Conservation (phyloP, 495 filamentous ascomycete species). For the Hyaloscypha variabilis region DNA sequence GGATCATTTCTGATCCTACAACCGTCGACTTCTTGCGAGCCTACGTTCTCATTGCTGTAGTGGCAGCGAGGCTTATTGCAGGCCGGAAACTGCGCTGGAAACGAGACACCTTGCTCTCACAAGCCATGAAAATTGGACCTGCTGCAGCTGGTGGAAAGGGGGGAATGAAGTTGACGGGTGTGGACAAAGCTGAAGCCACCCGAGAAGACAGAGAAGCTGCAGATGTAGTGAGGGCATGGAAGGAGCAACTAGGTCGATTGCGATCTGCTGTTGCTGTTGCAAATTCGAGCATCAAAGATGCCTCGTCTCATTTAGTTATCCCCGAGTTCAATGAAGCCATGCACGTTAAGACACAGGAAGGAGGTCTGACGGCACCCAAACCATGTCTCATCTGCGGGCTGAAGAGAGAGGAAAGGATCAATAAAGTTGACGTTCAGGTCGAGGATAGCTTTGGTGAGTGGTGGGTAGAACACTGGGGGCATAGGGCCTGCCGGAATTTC, state of each 20-base stretch:
- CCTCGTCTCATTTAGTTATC: slow-evolving; percentile 47
- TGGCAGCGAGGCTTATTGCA: slow-evolving; percentile 79
- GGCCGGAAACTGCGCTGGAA: slow-evolving; percentile 90
- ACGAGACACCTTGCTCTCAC: slow-evolving; percentile 80
- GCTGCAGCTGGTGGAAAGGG: slow-evolving; percentile 64
- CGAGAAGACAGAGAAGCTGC: slow-evolving; percentile 87
- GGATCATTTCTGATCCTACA: slow-evolving; percentile 55
- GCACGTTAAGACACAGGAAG: slow-evolving; percentile 62
- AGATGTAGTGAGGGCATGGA: slow-evolving; percentile 77
- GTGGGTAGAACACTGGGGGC: slow-evolving; percentile 92
- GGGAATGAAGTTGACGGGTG: slow-evolving; percentile 87
- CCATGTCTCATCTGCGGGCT: slow-evolving; percentile 89
- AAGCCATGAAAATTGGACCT: slow-evolving; percentile 82
- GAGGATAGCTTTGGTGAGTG: slow-evolving; percentile 93
- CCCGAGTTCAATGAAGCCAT: slow-evolving; percentile 70
- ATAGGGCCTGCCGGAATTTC: slow-evolving; percentile 78
- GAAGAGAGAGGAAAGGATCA: slow-evolving; percentile 80
- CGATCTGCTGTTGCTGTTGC: slow-evolving; percentile 58
- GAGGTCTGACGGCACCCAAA: slow-evolving; percentile 68
- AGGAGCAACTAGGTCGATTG: slow-evolving; percentile 63
- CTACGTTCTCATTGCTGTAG: slow-evolving; percentile 61
- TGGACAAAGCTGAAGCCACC: slow-evolving; percentile 76
- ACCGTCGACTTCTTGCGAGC: slow-evolving; percentile 56
- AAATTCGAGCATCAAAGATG: slow-evolving; percentile 39
- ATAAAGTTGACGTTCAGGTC: slow-evolving; percentile 72